Base-by-base conservation (phyloP, 345 rosid genomes). In the Arabis hirsuta region DNA sequence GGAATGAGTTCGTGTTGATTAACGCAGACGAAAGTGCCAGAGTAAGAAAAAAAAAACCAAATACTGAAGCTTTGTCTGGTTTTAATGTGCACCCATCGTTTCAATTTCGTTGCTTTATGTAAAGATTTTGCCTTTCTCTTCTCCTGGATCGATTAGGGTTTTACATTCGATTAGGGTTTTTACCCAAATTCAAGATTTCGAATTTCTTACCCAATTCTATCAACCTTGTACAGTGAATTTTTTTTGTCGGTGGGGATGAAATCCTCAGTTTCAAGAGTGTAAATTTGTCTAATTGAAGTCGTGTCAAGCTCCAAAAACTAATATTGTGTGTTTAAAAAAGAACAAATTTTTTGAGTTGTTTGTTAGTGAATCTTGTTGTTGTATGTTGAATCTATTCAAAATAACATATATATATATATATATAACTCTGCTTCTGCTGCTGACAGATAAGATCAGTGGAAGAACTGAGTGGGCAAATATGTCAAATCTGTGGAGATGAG, bases 401-500 rank as follows among this genome's bases (percentile, higher is more conserved):
- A 27, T 27, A 2, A 41, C 9, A 43, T 31, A 43, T 31, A 5
- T 59, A 19, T 38, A 41, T 5, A 43, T 31, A 43, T 31, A 5
- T 59, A 19, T 38, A 8, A 48, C 14, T 58, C 38, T 39, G 78
- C 38, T 45, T 62, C 7, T 69, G 53, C 12, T 63, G 6, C 44
- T 69, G 42, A 58, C 88, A 92, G 96, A 85, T 84, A 24, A 84
- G 88, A 13, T 84, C 90, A 58, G 87, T 88, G 76, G 76, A 79
- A 73, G 93, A 90, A 63, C 39, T 87, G 55, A 87, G 86, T 32
- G 96, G 91, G 44, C 93, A 88, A 70, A 82, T 81, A 71, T 92
- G 98, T 77, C 96, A 90, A 86, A 92, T 92, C 74, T 92, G 98
- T 77, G 91, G 91, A 26, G 98, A 92, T 81, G 96, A 90, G 81